These are phyloP conservation scores for Monosporozyma aerobia DNA, from an alignment of 805 yeast species.

Conservation along the genomic window DNA sequence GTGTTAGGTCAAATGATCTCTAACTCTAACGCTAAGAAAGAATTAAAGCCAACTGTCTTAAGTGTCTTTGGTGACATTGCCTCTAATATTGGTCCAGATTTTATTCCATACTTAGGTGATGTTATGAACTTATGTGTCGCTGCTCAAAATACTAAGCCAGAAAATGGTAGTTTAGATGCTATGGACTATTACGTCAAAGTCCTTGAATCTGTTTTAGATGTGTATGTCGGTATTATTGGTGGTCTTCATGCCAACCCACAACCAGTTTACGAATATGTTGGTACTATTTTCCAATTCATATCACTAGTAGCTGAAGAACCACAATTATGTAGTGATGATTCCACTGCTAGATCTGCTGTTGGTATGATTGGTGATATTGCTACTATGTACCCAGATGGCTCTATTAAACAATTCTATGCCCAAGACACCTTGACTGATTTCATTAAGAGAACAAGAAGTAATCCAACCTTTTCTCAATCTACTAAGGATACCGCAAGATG, in stretches of 20 bases:
- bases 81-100: slow-evolving; percentile 69
- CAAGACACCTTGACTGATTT: slow-evolving; percentile 76
- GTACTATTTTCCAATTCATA: slow-evolving; percentile 63
- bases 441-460: slow-evolving; percentile 63
- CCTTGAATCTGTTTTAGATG: slow-evolving; percentile 85
- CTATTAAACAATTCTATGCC: slow-evolving; percentile 53
- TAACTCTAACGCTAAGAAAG: slow-evolving; percentile 59
- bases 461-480: slow-evolving; percentile 47
- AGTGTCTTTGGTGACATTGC: slow-evolving; percentile 97
- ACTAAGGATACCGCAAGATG: slow-evolving; percentile 93
- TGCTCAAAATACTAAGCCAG: slow-evolving; percentile 54
- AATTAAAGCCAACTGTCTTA: slow-evolving; percentile 75
- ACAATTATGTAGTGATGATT: slow-evolving; percentile 51
- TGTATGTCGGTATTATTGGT: slow-evolving; percentile 90
- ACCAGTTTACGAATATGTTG: slow-evolving; percentile 53
- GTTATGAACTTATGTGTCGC: slow-evolving; percentile 71
- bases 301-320: slow-evolving; percentile 50
- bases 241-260: slow-evolving; percentile 70
- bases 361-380: slow-evolving; percentile 93
- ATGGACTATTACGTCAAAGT: slow-evolving; percentile 64
- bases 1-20: slow-evolving; percentile 69
- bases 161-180: slow-evolving; percentile 62
- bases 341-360: slow-evolving; percentile 71
- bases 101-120: slow-evolving; percentile 65
- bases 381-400: slow-evolving; percentile 72